A percentile compares a stretch with the other conserved stretches of the same genome.
phyloP scores from a whole-genome alignment of 2,329 filamentous ascomycete genomes.

The Alternaria brassicicola region DNA sequence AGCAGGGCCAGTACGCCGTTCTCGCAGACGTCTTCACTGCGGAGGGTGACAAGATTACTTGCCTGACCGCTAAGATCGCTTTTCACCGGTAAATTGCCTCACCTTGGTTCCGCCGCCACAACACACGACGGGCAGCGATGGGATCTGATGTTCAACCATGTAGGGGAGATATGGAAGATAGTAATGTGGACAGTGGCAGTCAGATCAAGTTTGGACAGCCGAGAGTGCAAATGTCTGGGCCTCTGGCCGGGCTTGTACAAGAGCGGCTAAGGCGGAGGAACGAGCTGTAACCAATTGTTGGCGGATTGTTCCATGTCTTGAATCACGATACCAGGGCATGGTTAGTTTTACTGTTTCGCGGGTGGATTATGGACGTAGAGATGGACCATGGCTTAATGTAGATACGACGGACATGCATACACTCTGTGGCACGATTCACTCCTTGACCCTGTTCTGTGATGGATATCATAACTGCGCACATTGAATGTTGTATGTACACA shows the following conservation, averaged over 20 bases:
- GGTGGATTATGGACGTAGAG: not conserved
- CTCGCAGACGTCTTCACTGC: slow-evolving; percentile 80
- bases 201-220: slow-evolving; percentile 39
- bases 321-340: slow-evolving; percentile 28
- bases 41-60: slow-evolving; percentile 79
- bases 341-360: slow-evolving; percentile 11
- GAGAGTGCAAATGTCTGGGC: slow-evolving; percentile 43
- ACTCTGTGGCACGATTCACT: not conserved
- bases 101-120: slow-evolving; percentile 4
- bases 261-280: slow-evolving; percentile 36
- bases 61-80: slow-evolving; percentile 75
- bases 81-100: slow-evolving; percentile 58
- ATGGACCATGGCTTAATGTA: slow-evolving; percentile 26
- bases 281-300: slow-evolving; percentile 35
- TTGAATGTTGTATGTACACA: not conserved
- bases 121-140: slow-evolving; percentile 17
- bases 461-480: not conserved
- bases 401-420: slow-evolving; percentile 23
- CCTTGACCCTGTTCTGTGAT: not conserved
- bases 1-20: slow-evolving; percentile 86
- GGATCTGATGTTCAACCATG: slow-evolving; percentile 18
- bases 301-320: slow-evolving; percentile 1
- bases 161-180: slow-evolving; percentile 8
- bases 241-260: slow-evolving; percentile 43
- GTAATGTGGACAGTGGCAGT: slow-evolving; percentile 1